A percentile compares a stretch with the other conserved stretches of the same genome.
These are phyloP conservation scores for Penicillium lividum DNA, from an alignment of 495 filamentous ascomycete genomes.

Conservation along the genomic window DNA sequence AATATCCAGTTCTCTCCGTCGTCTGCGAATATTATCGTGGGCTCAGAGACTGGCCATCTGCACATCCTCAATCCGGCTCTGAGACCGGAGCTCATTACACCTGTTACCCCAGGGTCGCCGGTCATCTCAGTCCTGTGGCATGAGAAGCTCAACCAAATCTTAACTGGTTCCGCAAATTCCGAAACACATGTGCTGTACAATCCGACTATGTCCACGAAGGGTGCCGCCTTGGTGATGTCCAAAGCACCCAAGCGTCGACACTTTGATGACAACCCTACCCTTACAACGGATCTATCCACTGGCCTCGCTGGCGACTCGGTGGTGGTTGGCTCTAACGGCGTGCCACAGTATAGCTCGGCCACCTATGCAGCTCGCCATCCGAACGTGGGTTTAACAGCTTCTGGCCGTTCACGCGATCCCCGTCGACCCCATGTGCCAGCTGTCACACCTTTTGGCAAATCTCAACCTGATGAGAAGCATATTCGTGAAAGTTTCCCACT, in stretches of 20 bases:
- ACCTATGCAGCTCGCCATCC: constrained; percentile 68
- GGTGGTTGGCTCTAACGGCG: constrained; percentile 54
- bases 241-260: constrained; percentile 92
- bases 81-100: constrained; percentile 77
- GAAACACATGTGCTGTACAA: constrained; percentile 90
- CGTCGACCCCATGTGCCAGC: constrained; percentile 77
- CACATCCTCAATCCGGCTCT: constrained; percentile 92
- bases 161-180: constrained; percentile 88
- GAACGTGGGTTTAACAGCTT: constrained; percentile 71
- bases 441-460: constrained; percentile 90
- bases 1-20: constrained; percentile 89
- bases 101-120: constrained; percentile 78
- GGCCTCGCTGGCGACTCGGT: constrained; percentile 84
- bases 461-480: constrained; percentile 85
- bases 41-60: constrained; percentile 81
- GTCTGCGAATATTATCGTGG: constrained; percentile 79
- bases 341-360: constrained; percentile 47
- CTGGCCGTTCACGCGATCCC: constrained; percentile 78
- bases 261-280: constrained; percentile 84
- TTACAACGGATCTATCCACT: constrained; percentile 77
- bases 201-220: constrained; percentile 74
- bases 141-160: constrained; percentile 89
- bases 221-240: constrained; percentile 87
- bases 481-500: constrained; percentile 85
- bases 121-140: constrained; percentile 90